Percentiles rank a stretch among this genome's conserved stretches.
These are phyloP conservation scores for Pseudisothecium myosuroides DNA, from an alignment of 225 moss, liverwort and hornwort species.

Conservation along the genomic window DNA sequence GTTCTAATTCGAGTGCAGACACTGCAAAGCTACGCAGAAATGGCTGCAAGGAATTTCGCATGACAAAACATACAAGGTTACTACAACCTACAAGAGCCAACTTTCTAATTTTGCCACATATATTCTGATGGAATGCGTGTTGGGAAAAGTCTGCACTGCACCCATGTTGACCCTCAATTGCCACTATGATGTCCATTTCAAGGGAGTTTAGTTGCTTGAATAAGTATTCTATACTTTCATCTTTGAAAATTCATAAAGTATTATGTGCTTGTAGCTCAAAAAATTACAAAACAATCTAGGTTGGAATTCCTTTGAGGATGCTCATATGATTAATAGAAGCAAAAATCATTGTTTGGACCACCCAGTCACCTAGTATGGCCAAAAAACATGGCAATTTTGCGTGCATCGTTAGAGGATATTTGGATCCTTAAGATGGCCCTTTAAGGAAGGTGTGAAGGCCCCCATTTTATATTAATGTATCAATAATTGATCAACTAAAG, in stretches of 20 bases:
- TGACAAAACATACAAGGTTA: too few species aligned
- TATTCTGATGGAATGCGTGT: neutral
- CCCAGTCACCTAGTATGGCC: neutral
- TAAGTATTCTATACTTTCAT: neutral
- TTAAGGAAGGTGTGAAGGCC: neutral
- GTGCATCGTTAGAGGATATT: neutral
- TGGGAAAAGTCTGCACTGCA: neutral
- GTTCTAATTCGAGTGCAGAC: neutral
- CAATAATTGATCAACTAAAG: neutral
- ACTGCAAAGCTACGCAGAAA: neutral
- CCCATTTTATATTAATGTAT: too few species aligned
- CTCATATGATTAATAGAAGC: neutral
- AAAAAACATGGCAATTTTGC: neutral
- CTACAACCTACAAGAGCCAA: rapidly evolving
- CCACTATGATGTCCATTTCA: neutral
- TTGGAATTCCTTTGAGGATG: neutral
- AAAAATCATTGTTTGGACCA: neutral
- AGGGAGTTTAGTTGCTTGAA: neutral
- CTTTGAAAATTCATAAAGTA: neutral
- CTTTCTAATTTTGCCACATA: neutral
- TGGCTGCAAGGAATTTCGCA: too few species aligned
- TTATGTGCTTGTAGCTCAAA: neutral
- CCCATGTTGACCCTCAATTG: neutral
- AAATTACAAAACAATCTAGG: rapidly evolving
- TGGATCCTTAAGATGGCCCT: too few species aligned